phyloP scores from a whole-genome alignment of 2,329 filamentous ascomycete species.

The Tolypocladium tundrense region DNA sequence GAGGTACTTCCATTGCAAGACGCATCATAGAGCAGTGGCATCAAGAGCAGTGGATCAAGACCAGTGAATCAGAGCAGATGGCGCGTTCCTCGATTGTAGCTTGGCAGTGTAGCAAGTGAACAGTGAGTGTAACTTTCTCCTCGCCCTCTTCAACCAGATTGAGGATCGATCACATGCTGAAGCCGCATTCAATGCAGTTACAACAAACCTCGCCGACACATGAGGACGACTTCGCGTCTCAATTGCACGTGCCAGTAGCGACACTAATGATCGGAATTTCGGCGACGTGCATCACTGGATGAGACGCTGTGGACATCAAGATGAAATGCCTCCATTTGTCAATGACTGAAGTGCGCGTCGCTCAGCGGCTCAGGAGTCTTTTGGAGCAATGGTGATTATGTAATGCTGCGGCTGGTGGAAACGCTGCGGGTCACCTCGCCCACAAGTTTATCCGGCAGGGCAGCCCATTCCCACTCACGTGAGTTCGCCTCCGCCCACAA shows the following conservation, averaged over 20 bases:
- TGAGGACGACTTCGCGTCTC: too few relatives aligned
- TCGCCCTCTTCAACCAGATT: not conserved
- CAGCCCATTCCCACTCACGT: conserved; percentile 23
- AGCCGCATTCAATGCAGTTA: not conserved
- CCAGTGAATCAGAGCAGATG: too few relatives aligned
- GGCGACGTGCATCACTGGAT: too few relatives aligned
- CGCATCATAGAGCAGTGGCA: not conserved
- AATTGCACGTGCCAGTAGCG: too few relatives aligned
- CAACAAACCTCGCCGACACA: too few relatives aligned
- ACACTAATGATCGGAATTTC: too few relatives aligned
- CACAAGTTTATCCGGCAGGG: conserved; percentile 22
- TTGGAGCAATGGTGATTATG: not conserved
- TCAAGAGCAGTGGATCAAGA: not conserved
- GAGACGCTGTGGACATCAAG: too few relatives aligned
- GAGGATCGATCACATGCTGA: not conserved
- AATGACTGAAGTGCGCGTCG: too few relatives aligned
- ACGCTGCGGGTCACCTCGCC: not conserved
- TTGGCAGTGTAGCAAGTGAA: not conserved
- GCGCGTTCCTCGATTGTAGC: not conserved
- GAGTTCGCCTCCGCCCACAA: conserved; percentile 25
- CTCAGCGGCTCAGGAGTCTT: too few relatives aligned
- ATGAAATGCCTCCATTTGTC: too few relatives aligned
- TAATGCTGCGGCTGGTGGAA: not conserved
- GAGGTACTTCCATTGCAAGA: not conserved
- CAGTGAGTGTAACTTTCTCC: not conserved